A percentile compares a stretch with the other conserved stretches of the same genome.
These are phyloP conservation scores for Claviceps citrina DNA, from an alignment of 2,329 filamentous ascomycete genomes.

Conservation along the genomic window DNA sequence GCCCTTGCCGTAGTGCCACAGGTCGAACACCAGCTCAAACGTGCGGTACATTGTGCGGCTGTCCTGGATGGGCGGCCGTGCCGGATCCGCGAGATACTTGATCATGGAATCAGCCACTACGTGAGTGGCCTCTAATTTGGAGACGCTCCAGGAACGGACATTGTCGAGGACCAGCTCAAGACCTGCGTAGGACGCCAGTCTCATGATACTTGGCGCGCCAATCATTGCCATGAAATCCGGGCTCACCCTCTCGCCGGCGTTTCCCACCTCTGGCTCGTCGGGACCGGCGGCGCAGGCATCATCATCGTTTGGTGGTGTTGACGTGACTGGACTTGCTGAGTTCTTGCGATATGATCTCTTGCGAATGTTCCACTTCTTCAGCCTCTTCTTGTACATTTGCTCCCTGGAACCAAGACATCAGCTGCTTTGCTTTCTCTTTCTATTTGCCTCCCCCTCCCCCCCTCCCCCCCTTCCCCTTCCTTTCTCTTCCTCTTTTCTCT, in stretches of 20 bases:
- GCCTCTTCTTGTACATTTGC: slow-evolving; percentile 25
- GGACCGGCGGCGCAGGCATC: not conserved
- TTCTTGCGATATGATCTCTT: slow-evolving; percentile 21
- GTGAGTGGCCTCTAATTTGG: slow-evolving; percentile 18
- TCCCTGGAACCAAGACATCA: slow-evolving; percentile 12
- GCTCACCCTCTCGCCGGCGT: not conserved
- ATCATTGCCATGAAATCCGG: slow-evolving; percentile 4
- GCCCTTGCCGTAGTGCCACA: slow-evolving; percentile 21
- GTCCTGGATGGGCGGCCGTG: slow-evolving; percentile 21
- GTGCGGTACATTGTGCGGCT: slow-evolving; percentile 26
- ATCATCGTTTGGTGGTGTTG: slow-evolving; percentile 3
- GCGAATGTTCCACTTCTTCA: slow-evolving; percentile 24
- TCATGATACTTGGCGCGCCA: slow-evolving; percentile 11
- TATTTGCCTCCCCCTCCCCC: not conserved
- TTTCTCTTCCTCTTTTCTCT: not conserved
- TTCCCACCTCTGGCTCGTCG: slow-evolving; percentile 3
- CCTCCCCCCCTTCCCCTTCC: not conserved
- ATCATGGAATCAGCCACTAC: slow-evolving; percentile 21
- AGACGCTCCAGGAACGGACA: slow-evolving; percentile 20
- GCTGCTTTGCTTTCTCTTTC: not conserved
- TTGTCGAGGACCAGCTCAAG: slow-evolving; percentile 20
- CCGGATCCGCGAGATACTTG: slow-evolving; percentile 19
- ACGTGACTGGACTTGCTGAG: not conserved
- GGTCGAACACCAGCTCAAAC: slow-evolving; percentile 23
- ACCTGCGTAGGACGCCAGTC: slow-evolving; percentile 13